Conservation (phyloP, 176 grass and related monocot species). For the Bothriochloa decipiens region DNA sequence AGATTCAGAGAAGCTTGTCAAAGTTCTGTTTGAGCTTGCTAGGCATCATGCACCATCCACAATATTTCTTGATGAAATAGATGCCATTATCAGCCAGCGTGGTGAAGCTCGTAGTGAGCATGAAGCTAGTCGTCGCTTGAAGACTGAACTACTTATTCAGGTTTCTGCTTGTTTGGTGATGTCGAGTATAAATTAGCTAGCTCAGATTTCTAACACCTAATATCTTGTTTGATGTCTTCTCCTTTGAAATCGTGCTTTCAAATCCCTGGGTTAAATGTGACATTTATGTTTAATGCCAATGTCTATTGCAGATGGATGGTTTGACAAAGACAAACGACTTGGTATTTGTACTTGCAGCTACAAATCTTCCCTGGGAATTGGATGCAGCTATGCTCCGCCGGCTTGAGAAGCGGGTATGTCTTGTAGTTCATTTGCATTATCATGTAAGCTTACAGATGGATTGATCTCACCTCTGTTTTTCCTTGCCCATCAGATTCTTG, state of each 20-base stretch:
- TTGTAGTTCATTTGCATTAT: neutral
- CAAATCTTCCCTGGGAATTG: slow-evolving; percentile 95
- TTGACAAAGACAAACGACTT: slow-evolving; percentile 93
- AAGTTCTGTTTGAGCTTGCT: slow-evolving; percentile 97
- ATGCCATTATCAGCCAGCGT: slow-evolving; percentile 91
- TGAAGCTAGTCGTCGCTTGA: slow-evolving; percentile 90
- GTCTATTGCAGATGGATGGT: slow-evolving; percentile 89
- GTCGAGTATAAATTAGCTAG: neutral
- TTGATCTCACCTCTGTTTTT: neutral
- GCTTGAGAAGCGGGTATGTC: slow-evolving; percentile 79
- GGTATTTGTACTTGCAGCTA: slow-evolving; percentile 93
- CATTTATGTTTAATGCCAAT: slow-evolving; percentile 32
- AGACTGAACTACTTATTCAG: slow-evolving; percentile 96
- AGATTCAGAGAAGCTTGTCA: slow-evolving; percentile 97
- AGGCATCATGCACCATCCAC: slow-evolving; percentile 97
- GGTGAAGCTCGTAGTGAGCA: slow-evolving; percentile 98
- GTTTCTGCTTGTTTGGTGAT: slow-evolving; percentile 35
- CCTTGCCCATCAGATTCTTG: slow-evolving; percentile 67
- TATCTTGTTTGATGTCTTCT: slow-evolving; percentile 7
- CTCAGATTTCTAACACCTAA: slow-evolving; percentile 4
- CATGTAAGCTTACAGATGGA: neutral
- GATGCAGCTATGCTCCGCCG: slow-evolving; percentile 93
- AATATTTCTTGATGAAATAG: slow-evolving; percentile 99
- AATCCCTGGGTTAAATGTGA: neutral
- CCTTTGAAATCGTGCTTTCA: neutral